phyloP scores from a whole-genome alignment of 768 basidiomycete species.

The Boletus vermiculosoides region DNA sequence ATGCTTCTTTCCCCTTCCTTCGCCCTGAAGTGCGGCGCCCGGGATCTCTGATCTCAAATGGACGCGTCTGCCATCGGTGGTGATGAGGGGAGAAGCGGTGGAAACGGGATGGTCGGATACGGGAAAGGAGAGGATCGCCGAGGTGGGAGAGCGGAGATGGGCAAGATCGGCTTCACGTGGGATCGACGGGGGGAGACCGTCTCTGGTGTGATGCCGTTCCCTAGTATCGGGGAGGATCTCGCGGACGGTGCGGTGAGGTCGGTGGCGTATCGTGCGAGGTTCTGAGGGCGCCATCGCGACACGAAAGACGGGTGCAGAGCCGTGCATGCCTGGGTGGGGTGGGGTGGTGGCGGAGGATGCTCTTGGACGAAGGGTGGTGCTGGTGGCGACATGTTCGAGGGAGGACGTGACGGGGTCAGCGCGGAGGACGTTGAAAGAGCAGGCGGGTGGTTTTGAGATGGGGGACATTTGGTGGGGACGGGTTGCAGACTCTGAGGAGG shows the following conservation, averaged over 20 bases:
- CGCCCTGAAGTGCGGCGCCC: constrained; percentile 26
- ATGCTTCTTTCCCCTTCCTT: constrained; percentile 37
- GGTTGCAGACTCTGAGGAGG: constrained; percentile 29
- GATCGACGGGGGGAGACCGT: constrained; percentile 28
- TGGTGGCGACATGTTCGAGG: constrained; percentile 45
- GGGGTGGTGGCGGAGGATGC: constrained; percentile 14
- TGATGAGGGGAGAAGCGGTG: constrained; percentile 25
- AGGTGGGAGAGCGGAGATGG: constrained; percentile 31
- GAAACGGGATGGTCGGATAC: constrained; percentile 29
- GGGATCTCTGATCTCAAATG: constrained; percentile 32
- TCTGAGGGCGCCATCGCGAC: constrained; percentile 33
- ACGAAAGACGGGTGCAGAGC: constrained; percentile 38
- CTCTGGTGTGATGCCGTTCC: constrained; percentile 25
- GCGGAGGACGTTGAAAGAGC: constrained; percentile 46
- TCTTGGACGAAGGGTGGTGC: constrained; percentile 38
- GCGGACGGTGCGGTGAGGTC: constrained; percentile 19
- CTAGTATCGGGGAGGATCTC: constrained; percentile 27
- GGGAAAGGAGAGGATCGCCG: constrained; percentile 36
- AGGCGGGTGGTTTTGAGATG: constrained; percentile 18
- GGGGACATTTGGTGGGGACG: constrained; percentile 17
- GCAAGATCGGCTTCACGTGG: constrained; percentile 30
- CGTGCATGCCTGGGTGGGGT: constrained; percentile 28
- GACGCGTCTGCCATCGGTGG: constrained; percentile 29
- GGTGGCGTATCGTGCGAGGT: constrained; percentile 17
- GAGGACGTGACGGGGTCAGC: constrained; percentile 42